Percentiles rank a stretch among this genome's conserved stretches.
These are phyloP conservation scores for Crucibulum laeve DNA, from an alignment of 768 basidiomycete species.

Conservation along the genomic window DNA sequence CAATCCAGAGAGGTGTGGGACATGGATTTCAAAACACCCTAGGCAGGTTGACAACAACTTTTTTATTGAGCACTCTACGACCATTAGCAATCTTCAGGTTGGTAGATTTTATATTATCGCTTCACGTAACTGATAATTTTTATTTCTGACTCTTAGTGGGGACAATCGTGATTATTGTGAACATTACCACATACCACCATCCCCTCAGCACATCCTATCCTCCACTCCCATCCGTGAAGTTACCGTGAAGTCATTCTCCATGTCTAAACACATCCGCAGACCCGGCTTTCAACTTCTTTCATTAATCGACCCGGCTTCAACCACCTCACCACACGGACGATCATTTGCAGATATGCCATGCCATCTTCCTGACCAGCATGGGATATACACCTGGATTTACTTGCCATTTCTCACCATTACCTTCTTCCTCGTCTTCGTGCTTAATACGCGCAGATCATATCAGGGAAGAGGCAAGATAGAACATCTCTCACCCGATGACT, in stretches of 20 bases:
- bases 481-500: conserved; percentile 3
- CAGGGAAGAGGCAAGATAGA: conserved; percentile 5
- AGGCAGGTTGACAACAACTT: conserved; percentile 73
- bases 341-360: conserved; percentile 69
- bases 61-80: conserved; percentile 61
- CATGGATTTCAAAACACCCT: conserved; percentile 81
- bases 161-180: conserved; percentile 95
- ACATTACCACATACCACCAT: conserved; percentile 44
- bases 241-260: conserved; percentile 85
- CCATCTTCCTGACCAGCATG: conserved; percentile 68
- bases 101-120: conserved; percentile 10
- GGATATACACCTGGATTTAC: conserved; percentile 60
- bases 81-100: conserved; percentile 74
- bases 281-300: conserved; percentile 89
- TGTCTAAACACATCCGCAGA: conserved; percentile 60
- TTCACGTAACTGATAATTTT: conserved; percentile 7
- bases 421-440: conserved; percentile 37
- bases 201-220: conserved; percentile 12
- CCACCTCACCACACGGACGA: conserved; percentile 23
- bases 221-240: conserved; percentile 57
- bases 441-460: conserved; percentile 35
- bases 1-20: conserved; percentile 73
- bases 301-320: conserved; percentile 31
- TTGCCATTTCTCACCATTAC: conserved; percentile 58
- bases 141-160: conserved; percentile 42